phyloP scores from a whole-genome alignment of 345 rosid species.

The Passiflora organensis region DNA sequence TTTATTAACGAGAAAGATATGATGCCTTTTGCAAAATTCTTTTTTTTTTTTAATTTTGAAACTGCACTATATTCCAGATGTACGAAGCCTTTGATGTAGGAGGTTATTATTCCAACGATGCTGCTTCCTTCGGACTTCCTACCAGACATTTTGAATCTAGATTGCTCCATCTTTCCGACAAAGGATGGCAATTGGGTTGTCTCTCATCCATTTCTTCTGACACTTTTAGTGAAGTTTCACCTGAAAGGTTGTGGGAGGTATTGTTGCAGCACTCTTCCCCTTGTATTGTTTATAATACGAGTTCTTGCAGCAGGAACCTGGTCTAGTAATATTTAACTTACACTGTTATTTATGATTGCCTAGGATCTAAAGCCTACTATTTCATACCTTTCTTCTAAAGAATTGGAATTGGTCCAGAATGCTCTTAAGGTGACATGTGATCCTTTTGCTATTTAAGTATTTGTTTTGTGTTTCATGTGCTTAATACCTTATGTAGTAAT shows the following conservation, averaged over 20 bases:
- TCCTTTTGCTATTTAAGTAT: slow-evolving; percentile 11
- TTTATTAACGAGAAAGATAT: too few relatives aligned
- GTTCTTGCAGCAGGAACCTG: neutral
- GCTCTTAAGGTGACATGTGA: slow-evolving; percentile 60
- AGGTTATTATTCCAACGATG: slow-evolving; percentile 29
- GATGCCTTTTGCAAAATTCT: neutral
- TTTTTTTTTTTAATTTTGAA: too few relatives aligned
- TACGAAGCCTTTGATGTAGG: slow-evolving; percentile 42
- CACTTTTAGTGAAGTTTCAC: slow-evolving; percentile 41
- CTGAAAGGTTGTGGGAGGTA: slow-evolving; percentile 96
- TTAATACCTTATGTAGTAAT: slow-evolving; percentile 6
- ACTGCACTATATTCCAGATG: slow-evolving; percentile 24
- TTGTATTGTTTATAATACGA: neutral
- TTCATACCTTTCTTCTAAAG: slow-evolving; percentile 72
- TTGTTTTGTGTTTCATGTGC: neutral
- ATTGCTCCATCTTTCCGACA: slow-evolving; percentile 35
- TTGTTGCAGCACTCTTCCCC: slow-evolving; percentile 7
- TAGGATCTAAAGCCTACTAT: slow-evolving; percentile 63
- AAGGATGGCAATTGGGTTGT: slow-evolving; percentile 52
- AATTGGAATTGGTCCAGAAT: slow-evolving; percentile 69
- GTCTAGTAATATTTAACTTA: slow-evolving; percentile 6
- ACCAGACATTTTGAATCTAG: slow-evolving; percentile 38
- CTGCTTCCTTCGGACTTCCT: slow-evolving; percentile 30
- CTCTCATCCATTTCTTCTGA: slow-evolving; percentile 44
- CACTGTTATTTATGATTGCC: slow-evolving; percentile 4